Evolutionary conservation across 2,329 filamentous ascomycete genomes (phyloP).

Genomic region (Grosmannia clavigera): DNA sequence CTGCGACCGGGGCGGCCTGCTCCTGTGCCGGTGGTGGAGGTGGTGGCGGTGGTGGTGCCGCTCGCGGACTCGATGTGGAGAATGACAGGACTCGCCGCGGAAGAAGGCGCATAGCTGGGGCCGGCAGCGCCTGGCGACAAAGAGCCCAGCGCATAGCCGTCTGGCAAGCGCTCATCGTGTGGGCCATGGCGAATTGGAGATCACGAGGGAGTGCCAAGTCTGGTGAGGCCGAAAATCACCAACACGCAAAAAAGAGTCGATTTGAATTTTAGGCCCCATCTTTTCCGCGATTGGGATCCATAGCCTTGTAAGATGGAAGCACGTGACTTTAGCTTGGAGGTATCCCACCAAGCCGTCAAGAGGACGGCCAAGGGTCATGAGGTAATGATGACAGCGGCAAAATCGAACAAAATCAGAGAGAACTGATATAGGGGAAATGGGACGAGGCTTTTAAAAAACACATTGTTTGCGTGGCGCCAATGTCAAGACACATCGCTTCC

Average conservation of each 20-base stretch:
- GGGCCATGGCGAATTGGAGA: neutral
- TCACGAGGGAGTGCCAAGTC: neutral
- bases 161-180: conserved; percentile 28
- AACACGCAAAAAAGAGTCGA: neutral
- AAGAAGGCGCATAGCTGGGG: conserved; percentile 7
- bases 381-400: neutral
- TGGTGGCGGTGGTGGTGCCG: conserved; percentile 9
- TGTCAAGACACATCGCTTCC: neutral
- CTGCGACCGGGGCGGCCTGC: neutral
- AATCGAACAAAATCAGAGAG: neutral
- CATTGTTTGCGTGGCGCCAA: neutral
- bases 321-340: neutral
- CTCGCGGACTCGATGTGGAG: conserved; percentile 17
- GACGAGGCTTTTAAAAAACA: neutral
- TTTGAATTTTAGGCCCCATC: conserved; percentile 1
- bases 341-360: neutral
- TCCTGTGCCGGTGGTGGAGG: neutral
- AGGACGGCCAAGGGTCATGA: neutral
- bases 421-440: neutral
- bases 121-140: conserved; percentile 18
- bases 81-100: conserved; percentile 22
- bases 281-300: neutral
- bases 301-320: neutral
- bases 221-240: neutral
- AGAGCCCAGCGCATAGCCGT: conserved; percentile 38